Base-by-base conservation (phyloP, 1,284 basidiomycete genomes). In the Cutaneotrichosporon sp. region DNA sequence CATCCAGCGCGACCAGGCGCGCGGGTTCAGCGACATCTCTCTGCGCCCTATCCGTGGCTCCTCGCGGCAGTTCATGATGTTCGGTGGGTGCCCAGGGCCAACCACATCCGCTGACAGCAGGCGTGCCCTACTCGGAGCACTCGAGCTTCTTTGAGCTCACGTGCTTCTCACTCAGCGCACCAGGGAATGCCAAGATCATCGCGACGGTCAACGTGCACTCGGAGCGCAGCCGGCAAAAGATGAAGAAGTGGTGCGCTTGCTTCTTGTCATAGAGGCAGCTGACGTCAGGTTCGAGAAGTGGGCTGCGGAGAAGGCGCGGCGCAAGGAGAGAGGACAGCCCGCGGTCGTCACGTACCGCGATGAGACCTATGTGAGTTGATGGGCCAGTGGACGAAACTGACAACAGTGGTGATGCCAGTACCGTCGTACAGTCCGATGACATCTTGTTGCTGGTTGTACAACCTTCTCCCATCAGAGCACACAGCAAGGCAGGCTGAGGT, bases 71-170 rank as follows among this genome's bases (percentile, higher is more conserved):
- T 79, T 90, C 59, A 88, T 89, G 80, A 83, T 97, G 59, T 93
- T 88, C 72, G 88, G 92, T 63, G 54, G 59, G 78, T 68, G 4
- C 0, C n/a, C n/a, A n/a, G n/a, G n/a, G n/a, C n/a, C n/a, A n/a
- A n/a, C n/a, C n/a, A n/a, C 2, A n/a, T 27, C 1, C 8, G 36
- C 56, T 65, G 45, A 61, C 33, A 13, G 16, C 51, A 79, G 78
- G 92, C 33, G 91, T 98, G 16, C 95, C 95, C 4, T 97, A 97
- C 75, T 95, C 92, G 4, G 95, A 97, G 75, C 95, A 99, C 76
- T 95, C 91, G 54, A 93, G 90, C 36, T 97, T 97, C 79, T 90
- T 90, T 69, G 94, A 97, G 79, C 83, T 94, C 71, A 97, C 91
- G 24, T 97, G 90, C 72, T 98, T 98, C 73, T 92, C 92, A 4